Conservation (phyloP, 441 rosid species). For the Pelargonium cotyledonis region DNA sequence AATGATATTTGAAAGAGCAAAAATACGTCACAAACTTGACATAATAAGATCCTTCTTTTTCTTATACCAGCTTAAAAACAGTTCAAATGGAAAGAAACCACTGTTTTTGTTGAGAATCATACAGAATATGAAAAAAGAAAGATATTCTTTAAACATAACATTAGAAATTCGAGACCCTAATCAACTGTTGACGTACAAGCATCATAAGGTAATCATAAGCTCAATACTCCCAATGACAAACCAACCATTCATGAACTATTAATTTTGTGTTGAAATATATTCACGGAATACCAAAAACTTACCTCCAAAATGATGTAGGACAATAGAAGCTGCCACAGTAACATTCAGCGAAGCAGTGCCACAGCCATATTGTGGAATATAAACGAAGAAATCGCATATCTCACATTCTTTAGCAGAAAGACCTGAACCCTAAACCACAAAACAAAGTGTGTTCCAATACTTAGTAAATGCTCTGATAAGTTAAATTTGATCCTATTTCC, state of each 20-base stretch:
- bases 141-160: background rate
- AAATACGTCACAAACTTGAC: too few species aligned
- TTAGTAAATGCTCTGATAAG: background rate
- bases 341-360: conserved; percentile 94
- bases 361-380: conserved; percentile 82
- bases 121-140: too few species aligned
- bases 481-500: background rate
- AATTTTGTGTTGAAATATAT: background rate
- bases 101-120: too few species aligned
- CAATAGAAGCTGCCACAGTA: conserved; percentile 89
- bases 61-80: too few species aligned
- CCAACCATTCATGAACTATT: background rate
- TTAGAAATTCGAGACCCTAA: background rate
- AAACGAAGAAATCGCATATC: conserved; percentile 81
- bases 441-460: background rate
- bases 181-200: background rate
- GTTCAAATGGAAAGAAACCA: too few species aligned
- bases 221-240: too few species aligned
- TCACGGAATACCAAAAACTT: conserved; percentile 6
- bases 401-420: conserved; percentile 84
- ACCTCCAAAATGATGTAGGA: conserved; percentile 93
- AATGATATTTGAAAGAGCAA: too few species aligned
- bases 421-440: conserved; percentile 58
- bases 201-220: background rate
- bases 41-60: too few species aligned